These are phyloP conservation scores for Teratosphaeria nubilosa DNA, from an alignment of 2,329 filamentous ascomycete species.

Conservation along the genomic window DNA sequence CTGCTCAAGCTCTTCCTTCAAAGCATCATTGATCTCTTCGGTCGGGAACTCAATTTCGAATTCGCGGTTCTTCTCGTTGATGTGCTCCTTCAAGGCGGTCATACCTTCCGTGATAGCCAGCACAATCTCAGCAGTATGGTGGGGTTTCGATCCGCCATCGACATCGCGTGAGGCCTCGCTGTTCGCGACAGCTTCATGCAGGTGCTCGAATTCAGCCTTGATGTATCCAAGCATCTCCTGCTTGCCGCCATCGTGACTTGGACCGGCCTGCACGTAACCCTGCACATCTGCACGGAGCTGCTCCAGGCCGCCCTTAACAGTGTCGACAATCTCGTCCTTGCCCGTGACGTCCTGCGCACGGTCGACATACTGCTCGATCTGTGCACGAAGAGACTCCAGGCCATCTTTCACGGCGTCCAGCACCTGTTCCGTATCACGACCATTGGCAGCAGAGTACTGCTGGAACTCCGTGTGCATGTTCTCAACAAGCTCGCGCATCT, in stretches of 20 bases:
- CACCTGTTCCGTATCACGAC: slow-evolving; percentile 76
- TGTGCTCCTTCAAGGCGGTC: slow-evolving; percentile 21
- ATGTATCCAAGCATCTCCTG: slow-evolving; percentile 41
- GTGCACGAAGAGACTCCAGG: slow-evolving; percentile 65
- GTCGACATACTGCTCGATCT: slow-evolving; percentile 75
- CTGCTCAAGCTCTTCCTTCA: slow-evolving; percentile 73
- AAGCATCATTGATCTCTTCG: slow-evolving; percentile 52
- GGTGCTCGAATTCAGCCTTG: slow-evolving; percentile 49
- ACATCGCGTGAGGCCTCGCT: slow-evolving; percentile 22
- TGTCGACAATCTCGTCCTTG: slow-evolving; percentile 70
- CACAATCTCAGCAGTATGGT: slow-evolving; percentile 20
- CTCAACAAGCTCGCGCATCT: slow-evolving; percentile 49
- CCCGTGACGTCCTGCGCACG: slow-evolving; percentile 56
- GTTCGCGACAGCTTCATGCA: slow-evolving; percentile 47
- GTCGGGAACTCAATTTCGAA: slow-evolving; percentile 25
- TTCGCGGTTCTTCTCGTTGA: slow-evolving; percentile 27
- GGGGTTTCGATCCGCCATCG: slow-evolving; percentile 10
- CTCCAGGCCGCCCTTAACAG: slow-evolving; percentile 55
- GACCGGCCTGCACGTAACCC: slow-evolving; percentile 37
- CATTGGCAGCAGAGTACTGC: slow-evolving; percentile 68
- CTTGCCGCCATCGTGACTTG: slow-evolving; percentile 32
- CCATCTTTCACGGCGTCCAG: slow-evolving; percentile 82
- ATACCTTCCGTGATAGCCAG: slow-evolving; percentile 23
- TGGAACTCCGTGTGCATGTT: slow-evolving; percentile 59
- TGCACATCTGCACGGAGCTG: slow-evolving; percentile 52